These are phyloP conservation scores for Calonectria leucothoes DNA, from an alignment of 2,329 filamentous ascomycete species.

Conservation along the genomic window DNA sequence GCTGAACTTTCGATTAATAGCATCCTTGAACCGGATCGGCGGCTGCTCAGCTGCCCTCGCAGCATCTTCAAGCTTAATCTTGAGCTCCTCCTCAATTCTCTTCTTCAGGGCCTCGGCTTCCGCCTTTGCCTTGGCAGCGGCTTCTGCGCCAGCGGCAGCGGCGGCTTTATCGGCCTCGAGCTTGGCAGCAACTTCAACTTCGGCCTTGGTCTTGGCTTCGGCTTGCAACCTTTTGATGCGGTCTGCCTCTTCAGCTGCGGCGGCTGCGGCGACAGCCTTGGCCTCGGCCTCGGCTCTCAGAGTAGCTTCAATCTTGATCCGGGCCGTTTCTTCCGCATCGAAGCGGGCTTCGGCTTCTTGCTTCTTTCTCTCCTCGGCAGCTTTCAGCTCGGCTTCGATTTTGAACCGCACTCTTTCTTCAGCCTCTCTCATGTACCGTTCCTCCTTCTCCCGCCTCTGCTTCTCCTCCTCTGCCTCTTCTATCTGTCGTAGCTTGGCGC, in stretches of 20 bases:
- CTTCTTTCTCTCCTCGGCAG: constrained; percentile 50
- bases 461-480: too few relatives aligned
- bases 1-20: constrained; percentile 87
- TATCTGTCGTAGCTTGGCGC: too few relatives aligned
- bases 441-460: too few relatives aligned
- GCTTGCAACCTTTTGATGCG: constrained; percentile 54
- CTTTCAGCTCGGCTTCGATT: constrained; percentile 51
- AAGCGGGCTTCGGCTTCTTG: constrained; percentile 54
- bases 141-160: constrained; percentile 51
- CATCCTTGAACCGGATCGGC: constrained; percentile 81
- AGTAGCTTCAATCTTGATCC: constrained; percentile 59
- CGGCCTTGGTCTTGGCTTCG: constrained; percentile 55
- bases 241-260: too few relatives aligned
- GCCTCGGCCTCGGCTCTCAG: constrained; percentile 55
- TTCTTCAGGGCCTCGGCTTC: constrained; percentile 71
- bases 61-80: constrained; percentile 60
- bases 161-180: constrained; percentile 58
- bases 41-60: constrained; percentile 71
- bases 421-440: constrained; percentile 46
- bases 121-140: constrained; percentile 54
- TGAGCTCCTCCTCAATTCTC: constrained; percentile 66
- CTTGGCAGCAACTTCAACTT: constrained; percentile 61
- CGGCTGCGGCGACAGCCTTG: constrained; percentile 49
- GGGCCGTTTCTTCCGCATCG: constrained; percentile 56
- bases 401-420: constrained; percentile 48